These are phyloP conservation scores for Leishmania martiniquensis DNA, from an alignment of 208 protist genomes.

Conservation along the genomic window DNA sequence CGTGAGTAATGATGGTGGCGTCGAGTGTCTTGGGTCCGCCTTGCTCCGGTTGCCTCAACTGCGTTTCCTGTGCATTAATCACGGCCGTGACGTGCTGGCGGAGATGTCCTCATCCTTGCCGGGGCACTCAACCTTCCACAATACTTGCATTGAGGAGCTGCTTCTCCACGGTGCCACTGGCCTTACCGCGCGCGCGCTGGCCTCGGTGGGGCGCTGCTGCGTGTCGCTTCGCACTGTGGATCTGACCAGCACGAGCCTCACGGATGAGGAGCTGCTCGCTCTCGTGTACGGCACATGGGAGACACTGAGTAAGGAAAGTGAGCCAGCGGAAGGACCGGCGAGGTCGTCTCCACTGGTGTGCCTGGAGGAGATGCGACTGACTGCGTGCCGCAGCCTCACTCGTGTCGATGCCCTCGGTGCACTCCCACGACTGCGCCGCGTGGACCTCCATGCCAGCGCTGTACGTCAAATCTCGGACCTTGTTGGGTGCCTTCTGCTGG, in stretches of 20 bases:
- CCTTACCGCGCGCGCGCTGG: slow-evolving; percentile 11
- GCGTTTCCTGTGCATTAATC: slow-evolving; percentile 17
- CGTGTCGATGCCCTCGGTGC: slow-evolving; percentile 11
- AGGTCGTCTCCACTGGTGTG: slow-evolving; percentile 13
- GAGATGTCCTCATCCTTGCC: background rate
- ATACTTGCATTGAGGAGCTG: slow-evolving; percentile 12
- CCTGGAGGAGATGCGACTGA: slow-evolving; percentile 24
- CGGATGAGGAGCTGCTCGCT: slow-evolving; percentile 9
- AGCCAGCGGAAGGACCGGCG: background rate
- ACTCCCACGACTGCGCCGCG: slow-evolving; percentile 20
- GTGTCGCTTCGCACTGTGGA: slow-evolving; percentile 22
- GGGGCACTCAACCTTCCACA: background rate
- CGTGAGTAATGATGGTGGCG: background rate
- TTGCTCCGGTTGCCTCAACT: slow-evolving; percentile 5
- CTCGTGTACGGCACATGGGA: slow-evolving; percentile 21
- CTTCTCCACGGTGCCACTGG: slow-evolving; percentile 11
- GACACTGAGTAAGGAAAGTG: background rate
- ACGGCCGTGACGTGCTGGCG: slow-evolving; percentile 2
- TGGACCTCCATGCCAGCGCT: slow-evolving; percentile 24
- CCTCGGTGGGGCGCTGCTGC: slow-evolving; percentile 7
- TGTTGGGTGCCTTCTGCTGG: slow-evolving; percentile 16
- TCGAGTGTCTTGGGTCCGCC: background rate
- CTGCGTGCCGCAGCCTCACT: slow-evolving; percentile 23
- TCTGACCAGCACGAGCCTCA: slow-evolving; percentile 25
- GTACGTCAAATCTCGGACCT: slow-evolving; percentile 7